Percentiles rank a stretch among this genome's conserved stretches.
These are phyloP conservation scores for Penicillium corylophilum DNA, from an alignment of 2,329 filamentous ascomycete species.

Conservation along the genomic window DNA sequence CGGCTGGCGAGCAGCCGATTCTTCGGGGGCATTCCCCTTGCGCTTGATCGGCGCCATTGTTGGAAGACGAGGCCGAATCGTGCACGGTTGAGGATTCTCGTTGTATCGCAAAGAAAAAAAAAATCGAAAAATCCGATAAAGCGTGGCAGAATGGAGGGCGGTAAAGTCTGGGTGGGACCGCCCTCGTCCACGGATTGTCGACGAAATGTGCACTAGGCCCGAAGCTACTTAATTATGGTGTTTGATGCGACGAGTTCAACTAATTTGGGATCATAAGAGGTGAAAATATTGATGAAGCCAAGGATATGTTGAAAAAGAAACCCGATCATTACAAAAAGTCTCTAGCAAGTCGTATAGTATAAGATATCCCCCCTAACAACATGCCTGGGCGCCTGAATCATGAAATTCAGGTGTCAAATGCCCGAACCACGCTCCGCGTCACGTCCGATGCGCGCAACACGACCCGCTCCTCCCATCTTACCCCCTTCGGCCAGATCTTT, in stretches of 20 bases:
- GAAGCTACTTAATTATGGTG: background rate
- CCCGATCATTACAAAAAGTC: background rate
- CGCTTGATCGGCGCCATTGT: conserved; percentile 48
- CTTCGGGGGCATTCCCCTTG: conserved; percentile 43
- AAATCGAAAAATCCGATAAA: conserved; percentile 26
- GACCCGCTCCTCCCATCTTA: conserved; percentile 25
- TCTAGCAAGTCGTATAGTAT: no score
- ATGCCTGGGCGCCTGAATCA: conserved; percentile 7
- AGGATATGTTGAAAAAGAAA: background rate
- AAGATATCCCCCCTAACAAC: background rate
- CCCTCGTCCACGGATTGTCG: conserved; percentile 1
- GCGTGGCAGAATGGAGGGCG: conserved; percentile 21
- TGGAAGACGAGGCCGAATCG: conserved; percentile 25
- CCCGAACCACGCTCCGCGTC: conserved; percentile 24
- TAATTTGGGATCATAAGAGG: background rate
- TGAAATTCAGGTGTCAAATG: conserved; percentile 9
- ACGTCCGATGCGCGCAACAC: conserved; percentile 26
- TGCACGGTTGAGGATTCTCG: conserved; percentile 25
- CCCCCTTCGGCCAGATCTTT: conserved; percentile 22
- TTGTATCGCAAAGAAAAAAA: conserved; percentile 29
- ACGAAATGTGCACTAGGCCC: background rate
- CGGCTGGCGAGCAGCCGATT: conserved; percentile 34
- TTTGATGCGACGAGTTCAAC: background rate
- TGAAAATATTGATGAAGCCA: background rate
- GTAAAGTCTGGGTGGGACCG: conserved; percentile 9